phyloP scores from a whole-genome alignment of 2,329 filamentous ascomycete species.

The Rutstroemia sp. region DNA sequence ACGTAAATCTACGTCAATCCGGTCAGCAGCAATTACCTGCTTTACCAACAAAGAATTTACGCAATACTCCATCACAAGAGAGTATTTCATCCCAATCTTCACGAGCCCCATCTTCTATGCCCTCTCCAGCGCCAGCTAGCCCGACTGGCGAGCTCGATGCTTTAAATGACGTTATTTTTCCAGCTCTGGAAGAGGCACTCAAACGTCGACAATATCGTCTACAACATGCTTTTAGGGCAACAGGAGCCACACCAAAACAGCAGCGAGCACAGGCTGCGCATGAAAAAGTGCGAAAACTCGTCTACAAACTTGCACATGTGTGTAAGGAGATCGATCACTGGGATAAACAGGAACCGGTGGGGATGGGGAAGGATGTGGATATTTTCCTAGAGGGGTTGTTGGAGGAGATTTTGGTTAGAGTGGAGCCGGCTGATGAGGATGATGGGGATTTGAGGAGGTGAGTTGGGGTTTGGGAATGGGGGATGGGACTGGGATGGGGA shows the following conservation, averaged over 20 bases:
- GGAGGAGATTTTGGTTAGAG: conserved; percentile 86
- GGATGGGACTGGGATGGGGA: not conserved
- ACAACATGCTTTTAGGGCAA: conserved; percentile 30
- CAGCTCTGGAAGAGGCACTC: conserved; percentile 84
- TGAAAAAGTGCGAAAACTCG: conserved; percentile 72
- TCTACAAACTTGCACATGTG: conserved; percentile 73
- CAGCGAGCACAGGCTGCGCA: conserved; percentile 67
- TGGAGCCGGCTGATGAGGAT: conserved; percentile 64
- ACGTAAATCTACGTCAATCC: conserved; percentile 22
- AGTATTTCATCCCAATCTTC: conserved; percentile 20
- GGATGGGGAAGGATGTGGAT: conserved; percentile 86
- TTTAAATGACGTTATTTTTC: conserved; percentile 84
- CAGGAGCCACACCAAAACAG: conserved; percentile 47
- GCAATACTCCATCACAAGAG: conserved; percentile 28
- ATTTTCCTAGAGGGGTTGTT: conserved; percentile 87
- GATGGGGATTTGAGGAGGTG: conserved; percentile 20
- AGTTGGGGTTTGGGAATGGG: conserved; percentile 1
- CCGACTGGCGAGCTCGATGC: conserved; percentile 71
- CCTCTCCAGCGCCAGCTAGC: conserved; percentile 48
- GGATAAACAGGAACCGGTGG: conserved; percentile 79
- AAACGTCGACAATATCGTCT: conserved; percentile 65
- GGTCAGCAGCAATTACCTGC: conserved; percentile 27
- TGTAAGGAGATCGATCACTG: conserved; percentile 87
- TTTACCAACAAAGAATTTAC: conserved; percentile 28
- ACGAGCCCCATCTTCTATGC: conserved; percentile 43